phyloP scores from a whole-genome alignment of 2,329 filamentous ascomycete species.

The Fusarium pilosicola region DNA sequence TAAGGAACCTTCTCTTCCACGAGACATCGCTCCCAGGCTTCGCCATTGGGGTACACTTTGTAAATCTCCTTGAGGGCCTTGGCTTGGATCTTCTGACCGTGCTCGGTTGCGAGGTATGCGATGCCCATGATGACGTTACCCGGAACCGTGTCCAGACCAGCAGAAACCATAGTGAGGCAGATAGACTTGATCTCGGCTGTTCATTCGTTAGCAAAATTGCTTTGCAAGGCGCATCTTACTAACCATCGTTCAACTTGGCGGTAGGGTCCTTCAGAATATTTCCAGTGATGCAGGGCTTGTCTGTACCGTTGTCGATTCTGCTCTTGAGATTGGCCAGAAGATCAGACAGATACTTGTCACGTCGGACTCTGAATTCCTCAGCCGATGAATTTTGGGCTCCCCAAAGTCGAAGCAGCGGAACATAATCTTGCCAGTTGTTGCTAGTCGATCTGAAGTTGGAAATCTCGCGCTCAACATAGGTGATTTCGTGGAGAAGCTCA shows the following conservation, averaged over 20 bases:
- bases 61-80: constrained; percentile 77
- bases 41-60: constrained; percentile 75
- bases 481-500: constrained; percentile 76
- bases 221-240: neutral
- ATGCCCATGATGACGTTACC: constrained; percentile 84
- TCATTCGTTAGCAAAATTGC: neutral
- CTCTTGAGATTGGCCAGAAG: constrained; percentile 67
- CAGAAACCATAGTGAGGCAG: constrained; percentile 83
- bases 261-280: constrained; percentile 66
- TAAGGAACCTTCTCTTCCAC: constrained; percentile 81
- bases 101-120: constrained; percentile 74
- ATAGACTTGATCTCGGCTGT: constrained; percentile 81
- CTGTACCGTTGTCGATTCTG: constrained; percentile 52
- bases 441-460: constrained; percentile 81
- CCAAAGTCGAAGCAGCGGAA: constrained; percentile 76
- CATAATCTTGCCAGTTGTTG: constrained; percentile 87
- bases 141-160: constrained; percentile 83
- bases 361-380: constrained; percentile 70
- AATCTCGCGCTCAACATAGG: constrained; percentile 78
- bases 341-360: constrained; percentile 74
- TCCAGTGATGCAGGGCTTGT: constrained; percentile 55
- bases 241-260: constrained; percentile 52
- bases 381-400: constrained; percentile 71
- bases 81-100: constrained; percentile 76
- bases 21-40: constrained; percentile 80